Conservation (phyloP, 2,329 filamentous ascomycete genomes). For the Orbilia javanica region DNA sequence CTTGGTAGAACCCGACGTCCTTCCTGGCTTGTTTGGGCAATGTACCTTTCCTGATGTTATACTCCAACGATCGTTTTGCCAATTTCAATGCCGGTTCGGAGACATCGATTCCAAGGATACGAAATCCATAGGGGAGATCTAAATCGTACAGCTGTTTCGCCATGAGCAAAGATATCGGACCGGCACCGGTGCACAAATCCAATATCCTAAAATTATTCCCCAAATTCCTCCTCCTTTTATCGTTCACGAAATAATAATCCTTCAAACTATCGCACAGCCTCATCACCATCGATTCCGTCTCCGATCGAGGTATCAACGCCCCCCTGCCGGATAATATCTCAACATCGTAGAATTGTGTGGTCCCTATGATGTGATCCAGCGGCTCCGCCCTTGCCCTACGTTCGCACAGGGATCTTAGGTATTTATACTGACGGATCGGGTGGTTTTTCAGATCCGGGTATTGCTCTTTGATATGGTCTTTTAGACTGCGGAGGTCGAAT, state of each 20-base stretch:
- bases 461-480: conserved; percentile 3
- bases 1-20: conserved; percentile 67
- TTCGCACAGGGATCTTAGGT: conserved; percentile 68
- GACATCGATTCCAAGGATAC: conserved; percentile 79
- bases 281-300: conserved; percentile 71
- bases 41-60: conserved; percentile 66
- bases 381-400: conserved; percentile 75
- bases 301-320: conserved; percentile 84
- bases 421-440: conserved; percentile 16
- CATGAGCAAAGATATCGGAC: conserved; percentile 86
- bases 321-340: conserved; percentile 81
- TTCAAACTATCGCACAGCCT: conserved; percentile 53
- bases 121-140: conserved; percentile 65
- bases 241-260: conserved; percentile 67
- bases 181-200: conserved; percentile 90
- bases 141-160: conserved; percentile 71
- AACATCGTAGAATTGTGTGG: conserved; percentile 86
- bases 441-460: conserved; percentile 5
- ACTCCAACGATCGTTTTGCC: conserved; percentile 73
- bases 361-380: conserved; percentile 88
- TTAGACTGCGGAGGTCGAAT: conserved; percentile 59
- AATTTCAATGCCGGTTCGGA: conserved; percentile 75
- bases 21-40: conserved; percentile 31
- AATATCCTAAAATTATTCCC: conserved; percentile 72
- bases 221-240: conserved; percentile 63